Evolutionary conservation across 352 stramenopile species (phyloP).

Genomic region (Globisporangium lucens): DNA sequence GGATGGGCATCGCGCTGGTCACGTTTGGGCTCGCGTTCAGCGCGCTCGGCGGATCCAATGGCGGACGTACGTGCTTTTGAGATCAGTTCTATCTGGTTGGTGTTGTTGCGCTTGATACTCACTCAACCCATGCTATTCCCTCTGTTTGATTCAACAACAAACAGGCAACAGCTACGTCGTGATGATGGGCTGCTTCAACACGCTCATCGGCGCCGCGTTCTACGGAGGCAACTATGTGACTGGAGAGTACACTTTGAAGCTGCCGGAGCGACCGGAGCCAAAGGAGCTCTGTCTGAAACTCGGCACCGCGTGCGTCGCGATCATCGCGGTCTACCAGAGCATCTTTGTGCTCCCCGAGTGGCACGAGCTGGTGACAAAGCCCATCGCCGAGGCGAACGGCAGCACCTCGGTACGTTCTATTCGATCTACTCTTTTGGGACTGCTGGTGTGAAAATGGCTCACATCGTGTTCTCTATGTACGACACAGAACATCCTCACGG

Average conservation of each 20-base stretch:
- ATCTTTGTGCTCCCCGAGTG: conserved; percentile 78
- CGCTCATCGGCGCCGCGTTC: conserved; percentile 73
- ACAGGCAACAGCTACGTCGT: conserved; percentile 59
- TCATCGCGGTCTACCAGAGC: conserved; percentile 78
- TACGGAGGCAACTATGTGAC: conserved; percentile 86
- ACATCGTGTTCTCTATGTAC: neutral
- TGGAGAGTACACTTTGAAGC: conserved; percentile 79
- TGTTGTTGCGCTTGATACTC: neutral
- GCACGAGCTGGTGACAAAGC: conserved; percentile 71
- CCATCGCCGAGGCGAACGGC: conserved; percentile 72
- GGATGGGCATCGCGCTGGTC: conserved; percentile 77
- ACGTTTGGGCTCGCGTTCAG: conserved; percentile 84
- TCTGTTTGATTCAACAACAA: conserved; percentile 11
- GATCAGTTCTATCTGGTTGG: neutral
- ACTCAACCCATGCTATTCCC: neutral
- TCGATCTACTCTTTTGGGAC: neutral
- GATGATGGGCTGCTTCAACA: conserved; percentile 85
- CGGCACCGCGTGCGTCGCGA: conserved; percentile 58
- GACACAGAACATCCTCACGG: conserved; percentile 45
- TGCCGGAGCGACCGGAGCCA: conserved; percentile 66
- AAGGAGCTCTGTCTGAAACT: conserved; percentile 83
- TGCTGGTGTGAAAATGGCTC: neutral
- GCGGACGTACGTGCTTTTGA: conserved; percentile 26
- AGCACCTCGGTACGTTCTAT: conserved; percentile 34
- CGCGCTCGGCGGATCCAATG: conserved; percentile 64